Evolutionary conservation across 148 eudicot species (phyloP).

Genomic region (Cornus florida): DNA sequence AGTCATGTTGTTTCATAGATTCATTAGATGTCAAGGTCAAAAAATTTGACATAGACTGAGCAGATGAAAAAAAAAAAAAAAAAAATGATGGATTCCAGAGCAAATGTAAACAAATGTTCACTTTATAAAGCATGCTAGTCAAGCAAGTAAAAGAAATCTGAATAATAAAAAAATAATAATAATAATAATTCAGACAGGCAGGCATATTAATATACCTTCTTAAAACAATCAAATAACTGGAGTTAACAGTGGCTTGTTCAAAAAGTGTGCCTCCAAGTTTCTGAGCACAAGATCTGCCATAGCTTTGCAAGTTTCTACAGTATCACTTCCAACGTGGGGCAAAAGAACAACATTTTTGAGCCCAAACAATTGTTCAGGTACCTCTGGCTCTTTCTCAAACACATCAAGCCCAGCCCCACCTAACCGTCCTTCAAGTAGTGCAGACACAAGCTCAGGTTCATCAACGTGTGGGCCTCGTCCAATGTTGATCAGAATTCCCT

Average conservation of each 20-base stretch:
- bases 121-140: not conserved
- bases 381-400: slow-evolving; percentile 76
- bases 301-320: slow-evolving; percentile 61
- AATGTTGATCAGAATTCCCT: slow-evolving; percentile 71
- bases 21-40: not conserved
- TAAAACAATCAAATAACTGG: slow-evolving; percentile 51
- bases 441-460: slow-evolving; percentile 75
- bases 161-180: not conserved
- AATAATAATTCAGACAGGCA: not conserved
- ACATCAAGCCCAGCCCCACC: slow-evolving; percentile 96
- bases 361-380: slow-evolving; percentile 58
- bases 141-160: not conserved
- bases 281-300: slow-evolving; percentile 78
- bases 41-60: too few relatives aligned
- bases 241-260: slow-evolving; percentile 51
- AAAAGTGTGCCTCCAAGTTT: slow-evolving; percentile 70
- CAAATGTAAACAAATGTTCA: not conserved
- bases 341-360: slow-evolving; percentile 70
- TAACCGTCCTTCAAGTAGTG: slow-evolving; percentile 68
- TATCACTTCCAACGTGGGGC: slow-evolving; percentile 72
- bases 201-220: not conserved
- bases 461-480: slow-evolving; percentile 81
- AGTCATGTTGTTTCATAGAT: not conserved
- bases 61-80: not conserved
- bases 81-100: not conserved